Percentiles rank a stretch among this genome's conserved stretches.
Conservation (phyloP, 2,329 filamentous ascomycete species). For the Tolypocladium guangdongense region DNA sequence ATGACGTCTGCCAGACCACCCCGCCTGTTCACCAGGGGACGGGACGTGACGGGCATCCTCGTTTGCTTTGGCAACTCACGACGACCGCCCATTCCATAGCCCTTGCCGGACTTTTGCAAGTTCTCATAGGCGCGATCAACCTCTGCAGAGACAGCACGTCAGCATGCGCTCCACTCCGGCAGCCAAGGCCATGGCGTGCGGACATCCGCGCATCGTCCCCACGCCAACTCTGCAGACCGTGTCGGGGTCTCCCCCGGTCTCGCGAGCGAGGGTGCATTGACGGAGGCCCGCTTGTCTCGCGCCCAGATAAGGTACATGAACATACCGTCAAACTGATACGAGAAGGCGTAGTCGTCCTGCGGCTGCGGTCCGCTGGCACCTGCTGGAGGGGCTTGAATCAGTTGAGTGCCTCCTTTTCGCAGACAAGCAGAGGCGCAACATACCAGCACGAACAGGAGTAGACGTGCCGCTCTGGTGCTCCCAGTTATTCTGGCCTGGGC, state of each 20-base stretch:
- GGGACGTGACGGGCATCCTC: neutral
- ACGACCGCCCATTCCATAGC: conserved; percentile 62
- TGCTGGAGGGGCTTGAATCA: conserved; percentile 21
- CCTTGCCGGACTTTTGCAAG: conserved; percentile 91
- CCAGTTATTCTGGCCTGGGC: conserved; percentile 29
- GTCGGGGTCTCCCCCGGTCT: neutral
- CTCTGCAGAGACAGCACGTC: conserved; percentile 44
- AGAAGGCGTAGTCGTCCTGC: conserved; percentile 72
- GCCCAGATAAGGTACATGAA: conserved; percentile 12
- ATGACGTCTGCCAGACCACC: conserved; percentile 7
- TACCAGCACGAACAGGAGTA: conserved; percentile 30
- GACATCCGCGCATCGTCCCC: neutral
- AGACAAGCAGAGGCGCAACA: conserved; percentile 5
- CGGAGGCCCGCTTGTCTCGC: neutral
- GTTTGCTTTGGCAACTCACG: conserved; percentile 44
- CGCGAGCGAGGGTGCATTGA: neutral
- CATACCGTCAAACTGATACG: conserved; percentile 83
- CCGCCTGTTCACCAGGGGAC: neutral
- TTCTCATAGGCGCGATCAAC: conserved; percentile 94
- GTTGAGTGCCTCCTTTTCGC: neutral
- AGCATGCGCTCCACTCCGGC: neutral
- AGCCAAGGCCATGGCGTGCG: neutral
- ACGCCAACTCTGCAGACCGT: neutral
- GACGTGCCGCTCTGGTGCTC: conserved; percentile 29
- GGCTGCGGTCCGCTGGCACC: conserved; percentile 66